Base-by-base conservation (phyloP, 2,329 filamentous ascomycete genomes). In the Arthrobotrys pseudoclavata region DNA sequence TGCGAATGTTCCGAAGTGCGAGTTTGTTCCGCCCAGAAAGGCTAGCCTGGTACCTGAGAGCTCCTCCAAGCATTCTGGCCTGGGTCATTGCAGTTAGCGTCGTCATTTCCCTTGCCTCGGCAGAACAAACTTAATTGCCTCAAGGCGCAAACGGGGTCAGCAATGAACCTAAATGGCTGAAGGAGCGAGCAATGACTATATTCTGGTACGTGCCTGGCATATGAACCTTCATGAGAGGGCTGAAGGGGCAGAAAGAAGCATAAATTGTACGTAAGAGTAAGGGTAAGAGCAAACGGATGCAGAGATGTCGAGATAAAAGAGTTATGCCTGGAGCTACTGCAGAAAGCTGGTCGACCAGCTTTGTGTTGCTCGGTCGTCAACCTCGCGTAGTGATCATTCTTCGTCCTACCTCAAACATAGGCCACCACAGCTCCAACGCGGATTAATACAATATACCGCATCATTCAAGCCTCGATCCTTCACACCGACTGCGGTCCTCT, bases 1-100 rank as follows among this genome's bases (percentile, higher is more conserved):
- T 60, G 55, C 55, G 55, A 60, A 60, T 60, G 55, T 60, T 60
- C 55, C 55, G 55, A 60, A 60, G 55, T 60, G 55, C 55, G 55
- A 60, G 55, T 60, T 60, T 60, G 55, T 4, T 42, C 55, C 55
- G 55, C 55, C 55, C 20, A 60, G 55, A 60, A 42, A 42, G 55
- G 55, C 55, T 60, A 60, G 55, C 55, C 20, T 42, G 55, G 55
- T 60, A 34, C 55, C 55, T 40, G 55, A 60, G 55, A 60, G 55
- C 55, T 60, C 55, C 55, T 60, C 55, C 34, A 42, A 37, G 29
- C 52, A 13, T 37, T 22, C 55, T 26, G 31, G 55, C 31, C 55
- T 60, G 55, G 55, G 55, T 34, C n/a, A 60, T 42, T 60, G 10
- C 20, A 42, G 31, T 5, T 60, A 40, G 34, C 34, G 55, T 40